These are phyloP conservation scores for Phaffomyces opuntiae DNA, from an alignment of 805 yeast species.

Conservation along the genomic window DNA sequence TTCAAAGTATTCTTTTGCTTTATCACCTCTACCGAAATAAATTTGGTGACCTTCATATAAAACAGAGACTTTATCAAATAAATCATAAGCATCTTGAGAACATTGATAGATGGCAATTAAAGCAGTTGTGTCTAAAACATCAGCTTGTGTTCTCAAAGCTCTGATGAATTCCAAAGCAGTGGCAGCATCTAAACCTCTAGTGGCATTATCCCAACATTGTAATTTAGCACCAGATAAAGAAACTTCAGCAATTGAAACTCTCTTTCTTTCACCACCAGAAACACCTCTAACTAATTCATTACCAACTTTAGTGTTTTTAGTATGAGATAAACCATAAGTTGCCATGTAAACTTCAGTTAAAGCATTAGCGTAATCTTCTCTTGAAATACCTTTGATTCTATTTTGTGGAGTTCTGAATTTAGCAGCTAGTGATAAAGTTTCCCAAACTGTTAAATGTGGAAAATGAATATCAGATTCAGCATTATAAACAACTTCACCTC, in stretches of 20 bases:
- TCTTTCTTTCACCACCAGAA: conserved; percentile 70
- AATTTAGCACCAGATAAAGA: conserved; percentile 39
- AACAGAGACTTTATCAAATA: conserved; percentile 46
- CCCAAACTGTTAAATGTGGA: conserved; percentile 56
- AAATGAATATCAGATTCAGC: conserved; percentile 61
- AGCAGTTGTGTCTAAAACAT: conserved; percentile 43
- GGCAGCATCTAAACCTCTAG: conserved; percentile 60
- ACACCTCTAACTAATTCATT: conserved; percentile 62
- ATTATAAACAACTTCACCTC: conserved; percentile 60
- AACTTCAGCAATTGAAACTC: conserved; percentile 70
- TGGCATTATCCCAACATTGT: conserved; percentile 55
- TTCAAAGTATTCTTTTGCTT: conserved; percentile 42
- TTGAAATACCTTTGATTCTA: conserved; percentile 42
- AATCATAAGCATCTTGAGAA: conserved; percentile 47
- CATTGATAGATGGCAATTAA: conserved; percentile 57
- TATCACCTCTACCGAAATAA: conserved; percentile 39
- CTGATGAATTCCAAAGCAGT: conserved; percentile 51
- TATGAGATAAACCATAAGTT: conserved; percentile 45
- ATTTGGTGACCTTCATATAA: conserved; percentile 53
- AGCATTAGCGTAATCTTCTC: conserved; percentile 42
- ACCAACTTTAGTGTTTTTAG: conserved; percentile 60
- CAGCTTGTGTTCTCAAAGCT: conserved; percentile 46
- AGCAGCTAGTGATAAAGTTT: conserved; percentile 52
- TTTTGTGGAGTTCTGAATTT: conserved; percentile 48
- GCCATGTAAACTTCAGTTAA: conserved; percentile 47